Evolutionary conservation across 2,329 filamentous ascomycete genomes (phyloP), one percentile per base, ranked within the genome.

Genomic region (Ascochyta clinopodiicola): DNA sequence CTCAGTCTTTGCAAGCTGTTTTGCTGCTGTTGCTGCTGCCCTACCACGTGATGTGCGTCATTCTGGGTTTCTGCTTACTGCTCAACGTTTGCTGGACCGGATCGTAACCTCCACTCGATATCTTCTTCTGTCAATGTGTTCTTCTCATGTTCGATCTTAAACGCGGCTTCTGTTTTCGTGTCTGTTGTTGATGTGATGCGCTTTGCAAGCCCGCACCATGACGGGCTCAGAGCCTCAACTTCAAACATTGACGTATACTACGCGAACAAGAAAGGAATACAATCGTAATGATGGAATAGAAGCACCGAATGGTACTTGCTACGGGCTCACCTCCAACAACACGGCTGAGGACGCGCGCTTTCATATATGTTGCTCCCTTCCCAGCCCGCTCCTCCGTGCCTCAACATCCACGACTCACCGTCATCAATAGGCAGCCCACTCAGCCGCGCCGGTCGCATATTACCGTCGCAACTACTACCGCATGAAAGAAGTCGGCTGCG

Each of bases 371-470:
- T 37, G 32, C 40, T 50, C 45, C 46, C 36, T 55, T 42, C 36
- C 46, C 31, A 49, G 46, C 42, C 46, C 25, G 32, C 42, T 47
- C 46, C 34, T 56, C 52, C 44, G 52, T 56, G 46, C 52, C 46
- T 47, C 46, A 29, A 43, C 32, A 21, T 40, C 40, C 52, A 56
- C 42, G 42, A 56, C 47, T 47, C 42, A 46, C 52, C 52, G 47
- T 56, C 52, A 56, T 56, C 47, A 36, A 32, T 21, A 56, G 52
- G 52, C 52, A 50, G 40, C 52, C 52, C 52, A 51, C 52, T 46
- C 52, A 56, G 52, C 52, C 52, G 52, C 52, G 45, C 45, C 31
- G 44, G 52, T 51, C 43, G 46, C 46, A 56, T 37, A 34, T 51
- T 46, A 43, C 45, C 32, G 42, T 51, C 52, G 52, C 52, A 56